These are phyloP conservation scores for Oxytropis ochrocephala DNA, from an alignment of 306 rosid genomes.

Conservation along the genomic window DNA sequence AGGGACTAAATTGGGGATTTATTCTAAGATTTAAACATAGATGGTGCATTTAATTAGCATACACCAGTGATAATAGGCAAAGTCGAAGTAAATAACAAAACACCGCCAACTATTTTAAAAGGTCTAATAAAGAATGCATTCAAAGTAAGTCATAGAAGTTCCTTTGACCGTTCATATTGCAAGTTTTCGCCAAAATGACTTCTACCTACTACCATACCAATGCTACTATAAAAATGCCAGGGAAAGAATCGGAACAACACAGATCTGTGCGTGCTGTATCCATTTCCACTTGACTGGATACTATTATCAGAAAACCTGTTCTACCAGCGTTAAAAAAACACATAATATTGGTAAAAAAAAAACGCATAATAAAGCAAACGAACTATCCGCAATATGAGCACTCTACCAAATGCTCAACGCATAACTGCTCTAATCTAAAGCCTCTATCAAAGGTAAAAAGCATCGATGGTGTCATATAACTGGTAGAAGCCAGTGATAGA, in stretches of 20 bases:
- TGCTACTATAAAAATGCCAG: not conserved
- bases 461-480: conserved; percentile 13
- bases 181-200: conserved; percentile 16
- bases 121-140: not conserved
- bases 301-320: not conserved
- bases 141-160: not conserved
- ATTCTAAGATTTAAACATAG: not conserved
- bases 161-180: not conserved
- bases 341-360: too few species aligned
- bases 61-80: not conserved
- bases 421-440: conserved; percentile 1
- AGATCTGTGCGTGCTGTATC: not conserved
- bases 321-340: conserved; percentile 7
- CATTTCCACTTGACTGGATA: conserved; percentile 13
- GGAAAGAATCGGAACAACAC: conserved; percentile 7
- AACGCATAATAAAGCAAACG: too few species aligned
- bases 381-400: conserved; percentile 10
- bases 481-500: conserved; percentile 6
- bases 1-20: too few species aligned
- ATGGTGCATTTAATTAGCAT: not conserved
- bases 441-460: conserved; percentile 18
- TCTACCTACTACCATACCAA: not conserved
- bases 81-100: not conserved
- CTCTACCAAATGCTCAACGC: conserved; percentile 19
- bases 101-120: not conserved